phyloP scores from a whole-genome alignment of 2,329 filamentous ascomycete species.

The Neofusicoccum kwambonambiense region DNA sequence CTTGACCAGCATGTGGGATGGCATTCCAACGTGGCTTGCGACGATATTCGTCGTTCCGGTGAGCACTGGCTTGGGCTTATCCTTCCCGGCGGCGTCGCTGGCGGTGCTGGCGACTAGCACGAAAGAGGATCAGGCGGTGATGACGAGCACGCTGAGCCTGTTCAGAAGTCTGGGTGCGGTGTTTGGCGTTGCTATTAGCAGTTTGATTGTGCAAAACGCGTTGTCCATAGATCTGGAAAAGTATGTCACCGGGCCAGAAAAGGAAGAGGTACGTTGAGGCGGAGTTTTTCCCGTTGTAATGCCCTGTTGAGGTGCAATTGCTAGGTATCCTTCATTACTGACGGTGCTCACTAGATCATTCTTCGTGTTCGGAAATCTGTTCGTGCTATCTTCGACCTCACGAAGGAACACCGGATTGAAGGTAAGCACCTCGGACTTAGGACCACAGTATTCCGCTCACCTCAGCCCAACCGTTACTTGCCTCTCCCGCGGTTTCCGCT shows the following conservation, averaged over 20 bases:
- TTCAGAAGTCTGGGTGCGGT: slow-evolving; percentile 72
- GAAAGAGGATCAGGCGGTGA: slow-evolving; percentile 47
- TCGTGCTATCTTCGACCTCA: slow-evolving; percentile 46
- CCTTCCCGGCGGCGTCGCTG: slow-evolving; percentile 43
- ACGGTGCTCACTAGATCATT: slow-evolving; percentile 37
- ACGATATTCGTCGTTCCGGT: slow-evolving; percentile 41
- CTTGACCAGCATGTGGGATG: slow-evolving; percentile 37
- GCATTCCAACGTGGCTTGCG: slow-evolving; percentile 41
- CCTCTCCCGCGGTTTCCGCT: slow-evolving; percentile 11
- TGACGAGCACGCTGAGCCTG: slow-evolving; percentile 67
- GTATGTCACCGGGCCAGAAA: slow-evolving; percentile 60
- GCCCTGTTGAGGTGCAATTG: too few relatives aligned
- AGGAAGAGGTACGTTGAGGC: slow-evolving; percentile 44
- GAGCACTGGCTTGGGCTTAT: slow-evolving; percentile 42
- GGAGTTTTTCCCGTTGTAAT: neutral
- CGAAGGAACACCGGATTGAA: slow-evolving; percentile 47
- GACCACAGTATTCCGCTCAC: neutral
- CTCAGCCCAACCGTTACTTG: neutral
- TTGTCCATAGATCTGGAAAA: slow-evolving; percentile 59
- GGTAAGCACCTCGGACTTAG: slow-evolving; percentile 35
- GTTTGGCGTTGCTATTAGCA: slow-evolving; percentile 70
- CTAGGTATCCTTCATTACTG: neutral
- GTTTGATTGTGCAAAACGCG: slow-evolving; percentile 71
- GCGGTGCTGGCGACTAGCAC: slow-evolving; percentile 43
- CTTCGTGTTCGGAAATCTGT: slow-evolving; percentile 52